Base-by-base conservation (phyloP, 2,329 filamentous ascomycete genomes). In the Alternaria ventricosa region DNA sequence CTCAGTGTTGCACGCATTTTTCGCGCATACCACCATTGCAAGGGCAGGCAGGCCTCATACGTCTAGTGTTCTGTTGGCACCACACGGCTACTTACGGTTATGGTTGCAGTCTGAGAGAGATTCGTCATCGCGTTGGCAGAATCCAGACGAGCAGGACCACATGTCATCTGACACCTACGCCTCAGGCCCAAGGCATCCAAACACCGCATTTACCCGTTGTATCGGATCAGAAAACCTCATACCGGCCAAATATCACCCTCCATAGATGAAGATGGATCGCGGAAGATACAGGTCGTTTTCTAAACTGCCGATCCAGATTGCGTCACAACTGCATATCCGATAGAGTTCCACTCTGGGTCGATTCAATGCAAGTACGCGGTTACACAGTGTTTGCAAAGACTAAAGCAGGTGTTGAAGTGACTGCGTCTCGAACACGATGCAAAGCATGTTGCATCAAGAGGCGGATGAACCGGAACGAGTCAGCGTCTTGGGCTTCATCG, bases 391-490 rank as follows among this genome's bases (percentile, higher is more conserved):
- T 43, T 27, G 20, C 50, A 55, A 57, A 44, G 55, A 46, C 44
- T 22, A 43, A 47, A 53, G 36, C 15, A 30, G 27, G 33, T 46
- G 28, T 30, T 55, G 30, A 47, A 55, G 13, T 28, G 36, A 45
- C 51, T 41, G 45, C 27, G 61, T 56, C 45, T 57, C 50, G 54
- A 55, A 51, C 56, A 28, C 57, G 61, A 61, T 20, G 57, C 60
- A 53, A 36, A 41, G 43, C 55, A 53, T 46, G 57, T 57, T 51
- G 54, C 57, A 51, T 60, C 36, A 20, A 47, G 27, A 60, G 47
- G 51, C 63, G 63, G 57, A 61, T 63, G 56, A 51, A 56, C 55
- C 62, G 67, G 66, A 57, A 56, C 65, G 62, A 67, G 65, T 65
- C 67, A 69, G 61, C 23, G 25, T 30, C 23, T 64, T 60, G 55